A percentile compares a stretch with the other conserved stretches of the same genome.
Conservation (phyloP, 2,329 filamentous ascomycete species). For the Fusarium temperatum region DNA sequence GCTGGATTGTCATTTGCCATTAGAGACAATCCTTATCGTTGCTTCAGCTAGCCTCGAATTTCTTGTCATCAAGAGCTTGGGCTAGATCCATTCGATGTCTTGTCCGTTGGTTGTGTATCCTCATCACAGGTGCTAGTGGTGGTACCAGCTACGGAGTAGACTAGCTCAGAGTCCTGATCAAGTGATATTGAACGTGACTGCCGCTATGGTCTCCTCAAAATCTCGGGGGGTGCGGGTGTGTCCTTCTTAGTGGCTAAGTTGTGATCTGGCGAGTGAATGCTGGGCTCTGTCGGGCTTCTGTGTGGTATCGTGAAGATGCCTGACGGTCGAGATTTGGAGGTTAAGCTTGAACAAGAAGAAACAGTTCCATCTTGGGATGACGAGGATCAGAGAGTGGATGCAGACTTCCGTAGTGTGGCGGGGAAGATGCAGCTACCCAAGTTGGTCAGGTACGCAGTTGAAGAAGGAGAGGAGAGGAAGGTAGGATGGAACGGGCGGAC, state of each 20-base stretch:
- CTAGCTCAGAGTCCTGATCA: constrained; percentile 24
- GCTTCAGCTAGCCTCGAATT: constrained; percentile 19
- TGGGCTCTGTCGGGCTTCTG: constrained; percentile 8
- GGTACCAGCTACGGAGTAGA: constrained; percentile 21
- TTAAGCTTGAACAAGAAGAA: constrained; percentile 11
- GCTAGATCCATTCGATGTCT: constrained; percentile 27
- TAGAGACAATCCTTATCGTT: constrained; percentile 22
- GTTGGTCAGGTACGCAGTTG: constrained; percentile 7
- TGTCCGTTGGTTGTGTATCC: constrained; percentile 24
- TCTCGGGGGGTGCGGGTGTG: constrained; percentile 7
- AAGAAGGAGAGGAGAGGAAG: neutral
- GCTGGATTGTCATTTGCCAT: constrained; percentile 9
- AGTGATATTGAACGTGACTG: constrained; percentile 26
- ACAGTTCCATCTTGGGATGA: constrained; percentile 4
- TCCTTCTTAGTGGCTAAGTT: constrained; percentile 2
- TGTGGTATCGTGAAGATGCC: constrained; percentile 20
- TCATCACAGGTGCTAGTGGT: constrained; percentile 19
- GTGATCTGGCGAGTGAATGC: neutral
- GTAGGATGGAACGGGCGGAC: neutral
- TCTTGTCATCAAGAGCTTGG: neutral
- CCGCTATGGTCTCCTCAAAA: neutral
- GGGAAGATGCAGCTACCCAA: constrained; percentile 28
- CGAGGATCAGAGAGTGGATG: constrained; percentile 23
- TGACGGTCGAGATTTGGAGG: constrained; percentile 21
- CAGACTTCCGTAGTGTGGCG: constrained; percentile 21